Base-by-base conservation (phyloP, 495 filamentous ascomycete genomes). In the Lichina pygmaea region DNA sequence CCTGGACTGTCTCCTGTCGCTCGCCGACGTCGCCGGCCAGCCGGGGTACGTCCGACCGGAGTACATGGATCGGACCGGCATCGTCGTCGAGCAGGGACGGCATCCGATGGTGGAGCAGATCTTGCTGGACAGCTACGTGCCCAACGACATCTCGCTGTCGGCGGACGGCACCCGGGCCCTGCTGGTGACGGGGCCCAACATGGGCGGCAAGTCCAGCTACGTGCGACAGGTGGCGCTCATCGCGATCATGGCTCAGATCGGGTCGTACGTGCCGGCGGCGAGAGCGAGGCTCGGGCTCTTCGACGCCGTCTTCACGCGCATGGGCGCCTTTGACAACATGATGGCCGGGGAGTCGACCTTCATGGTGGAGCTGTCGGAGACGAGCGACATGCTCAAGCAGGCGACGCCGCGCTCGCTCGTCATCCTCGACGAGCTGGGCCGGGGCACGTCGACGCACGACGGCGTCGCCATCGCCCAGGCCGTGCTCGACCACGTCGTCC, bases 101-200 rank as follows among this genome's bases (percentile, higher is more conserved):
- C 91, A 99, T 61, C 89, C 89, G 31, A 94, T 95, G 75, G 84
- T 93, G 37, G 89, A 99, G 57, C 82, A 86, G 51, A 72, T 93
- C 8, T 68, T 95, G 6, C 68, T 85, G 7, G 75, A 80, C 46
- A 66, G 73, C 38, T 99, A 95, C 64, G 86, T 99, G 45, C 89
- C 89, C 34, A 95, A 95, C 61, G 73, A 78, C 55, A 84, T 81
- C 31, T 56, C 71, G 8, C 73, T 99, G 39, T 55, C 63, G 30
- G 62, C 70, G 11, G 58, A 73, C 13, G 61, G 61, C 7, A 74
- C 85, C 0, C 68, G 76, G 15, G 84, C 81, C 0, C 72, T 93
- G 43, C 74, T 95, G 37, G 75, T 95, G 46, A 95, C 91, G 6
- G 91, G 91, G 6, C 89, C 91, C 11, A 97, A 97, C 66, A 95